Percentiles rank a stretch among this genome's conserved stretches.
These are phyloP conservation scores for Citrus sp. DNA, from an alignment of 345 rosid genomes.

Conservation along the genomic window DNA sequence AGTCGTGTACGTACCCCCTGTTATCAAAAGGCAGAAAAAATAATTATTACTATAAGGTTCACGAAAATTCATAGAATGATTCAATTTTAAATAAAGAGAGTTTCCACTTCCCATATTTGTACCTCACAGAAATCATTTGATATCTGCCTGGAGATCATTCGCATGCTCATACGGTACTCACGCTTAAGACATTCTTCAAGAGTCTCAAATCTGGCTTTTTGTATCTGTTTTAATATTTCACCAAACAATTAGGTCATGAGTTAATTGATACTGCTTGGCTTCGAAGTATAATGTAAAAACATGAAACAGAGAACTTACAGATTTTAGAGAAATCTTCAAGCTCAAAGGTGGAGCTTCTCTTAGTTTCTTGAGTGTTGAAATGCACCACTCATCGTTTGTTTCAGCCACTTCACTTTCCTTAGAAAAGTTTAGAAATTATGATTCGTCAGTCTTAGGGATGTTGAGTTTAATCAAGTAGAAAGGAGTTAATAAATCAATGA, in stretches of 20 bases:
- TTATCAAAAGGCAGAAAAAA: background rate
- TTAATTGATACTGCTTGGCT: background rate
- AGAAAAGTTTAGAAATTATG: background rate
- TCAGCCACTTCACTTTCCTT: slow-evolving; percentile 16
- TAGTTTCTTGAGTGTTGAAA: slow-evolving; percentile 8
- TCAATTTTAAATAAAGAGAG: no score
- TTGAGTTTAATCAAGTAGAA: background rate
- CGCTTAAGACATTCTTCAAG: slow-evolving; percentile 1
- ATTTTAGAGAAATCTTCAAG: slow-evolving; percentile 18
- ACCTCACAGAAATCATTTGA: background rate
- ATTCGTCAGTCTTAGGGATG: background rate
- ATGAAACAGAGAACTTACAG: slow-evolving; percentile 1
- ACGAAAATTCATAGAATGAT: background rate
- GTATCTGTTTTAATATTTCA: background rate
- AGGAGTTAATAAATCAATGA: background rate
- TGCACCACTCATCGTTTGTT: slow-evolving; percentile 17
- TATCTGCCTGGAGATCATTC: background rate
- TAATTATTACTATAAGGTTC: background rate
- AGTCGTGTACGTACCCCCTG: background rate
- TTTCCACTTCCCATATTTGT: background rate
- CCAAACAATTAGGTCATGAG: background rate
- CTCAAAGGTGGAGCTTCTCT: slow-evolving; percentile 24
- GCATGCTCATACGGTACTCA: background rate
- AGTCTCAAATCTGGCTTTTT: slow-evolving; percentile 6
- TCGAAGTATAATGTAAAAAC: background rate